These are phyloP conservation scores for Phyllosticta ampelicida DNA, from an alignment of 2,329 filamentous ascomycete species.

Conservation along the genomic window DNA sequence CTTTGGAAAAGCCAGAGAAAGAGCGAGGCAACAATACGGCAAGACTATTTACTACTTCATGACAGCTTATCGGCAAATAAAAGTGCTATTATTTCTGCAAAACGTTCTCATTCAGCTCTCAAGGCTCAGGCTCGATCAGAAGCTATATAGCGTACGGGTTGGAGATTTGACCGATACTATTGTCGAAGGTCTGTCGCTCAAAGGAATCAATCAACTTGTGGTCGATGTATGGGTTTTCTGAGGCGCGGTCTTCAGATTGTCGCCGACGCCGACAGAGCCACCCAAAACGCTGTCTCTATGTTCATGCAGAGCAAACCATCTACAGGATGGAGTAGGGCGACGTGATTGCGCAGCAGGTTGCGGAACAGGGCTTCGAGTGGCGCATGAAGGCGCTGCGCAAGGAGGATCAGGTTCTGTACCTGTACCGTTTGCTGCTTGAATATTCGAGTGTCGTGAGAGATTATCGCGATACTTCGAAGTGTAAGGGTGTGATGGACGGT, in stretches of 20 bases:
- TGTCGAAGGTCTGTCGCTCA: not conserved
- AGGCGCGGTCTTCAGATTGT: no score
- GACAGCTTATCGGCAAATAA: no score
- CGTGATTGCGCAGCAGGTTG: slow-evolving; percentile 51
- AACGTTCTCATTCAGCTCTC: not conserved
- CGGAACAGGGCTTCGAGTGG: slow-evolving; percentile 55
- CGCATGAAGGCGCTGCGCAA: slow-evolving; percentile 55
- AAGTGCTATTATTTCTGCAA: no score
- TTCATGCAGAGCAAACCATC: no score
- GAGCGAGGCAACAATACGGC: no score
- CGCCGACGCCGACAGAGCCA: no score
- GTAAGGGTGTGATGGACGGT: not conserved
- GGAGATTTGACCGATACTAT: not conserved
- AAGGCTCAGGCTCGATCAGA: not conserved
- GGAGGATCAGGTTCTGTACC: slow-evolving; percentile 66
- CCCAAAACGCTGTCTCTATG: no score
- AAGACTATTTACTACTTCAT: no score
- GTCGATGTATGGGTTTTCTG: not conserved
- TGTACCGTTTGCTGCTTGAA: slow-evolving; percentile 45
- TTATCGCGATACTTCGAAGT: slow-evolving; percentile 14
- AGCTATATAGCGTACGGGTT: not conserved
- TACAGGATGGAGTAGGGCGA: slow-evolving; percentile 29
- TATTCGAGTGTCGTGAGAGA: slow-evolving; percentile 35
- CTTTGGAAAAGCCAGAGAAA: no score
- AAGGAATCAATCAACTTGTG: not conserved